Evolutionary conservation across 2,329 filamentous ascomycete species (phyloP).

Genomic region (Ophiocordyceps polyrhachis-furcata): DNA sequence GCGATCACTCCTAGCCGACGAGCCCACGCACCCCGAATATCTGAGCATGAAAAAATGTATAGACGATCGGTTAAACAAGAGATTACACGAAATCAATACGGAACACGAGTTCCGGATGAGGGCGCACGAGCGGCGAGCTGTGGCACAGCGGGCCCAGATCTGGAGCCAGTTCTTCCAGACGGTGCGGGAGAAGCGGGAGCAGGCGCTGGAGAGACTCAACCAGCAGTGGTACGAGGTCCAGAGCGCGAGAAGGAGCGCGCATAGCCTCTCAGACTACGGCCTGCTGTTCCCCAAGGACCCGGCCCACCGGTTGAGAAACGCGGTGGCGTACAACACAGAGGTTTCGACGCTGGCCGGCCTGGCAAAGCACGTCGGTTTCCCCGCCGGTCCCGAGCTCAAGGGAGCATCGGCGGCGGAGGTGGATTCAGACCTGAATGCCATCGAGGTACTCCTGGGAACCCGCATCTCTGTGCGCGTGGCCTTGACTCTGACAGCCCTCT

Average conservation of each 20-base stretch:
- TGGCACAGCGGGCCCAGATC: constrained; percentile 69
- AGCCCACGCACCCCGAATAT: constrained; percentile 75
- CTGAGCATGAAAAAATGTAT: constrained; percentile 79
- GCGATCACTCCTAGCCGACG: constrained; percentile 36
- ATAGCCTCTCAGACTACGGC: constrained; percentile 64
- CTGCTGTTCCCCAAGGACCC: constrained; percentile 63
- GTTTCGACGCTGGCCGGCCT: constrained; percentile 80
- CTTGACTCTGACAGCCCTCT: constrained; percentile 6
- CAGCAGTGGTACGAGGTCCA: constrained; percentile 88
- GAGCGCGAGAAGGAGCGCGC: constrained; percentile 65
- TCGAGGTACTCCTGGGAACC: constrained; percentile 41
- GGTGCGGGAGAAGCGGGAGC: constrained; percentile 66
- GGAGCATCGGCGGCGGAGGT: constrained; percentile 54
- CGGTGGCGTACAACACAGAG: constrained; percentile 84
- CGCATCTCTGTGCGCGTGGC: background rate
- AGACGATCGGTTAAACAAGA: constrained; percentile 64
- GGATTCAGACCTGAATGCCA: constrained; percentile 74
- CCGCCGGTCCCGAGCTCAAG: constrained; percentile 72
- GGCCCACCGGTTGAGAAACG: constrained; percentile 62
- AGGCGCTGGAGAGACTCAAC: constrained; percentile 60
- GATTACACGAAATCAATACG: constrained; percentile 55
- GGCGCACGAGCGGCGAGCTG: constrained; percentile 53
- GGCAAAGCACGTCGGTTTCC: constrained; percentile 91
- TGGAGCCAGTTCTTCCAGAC: constrained; percentile 84
- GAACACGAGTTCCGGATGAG: constrained; percentile 57